phyloP scores from a whole-genome alignment of 495 filamentous ascomycete genomes.

The Penicillium goetzii region DNA sequence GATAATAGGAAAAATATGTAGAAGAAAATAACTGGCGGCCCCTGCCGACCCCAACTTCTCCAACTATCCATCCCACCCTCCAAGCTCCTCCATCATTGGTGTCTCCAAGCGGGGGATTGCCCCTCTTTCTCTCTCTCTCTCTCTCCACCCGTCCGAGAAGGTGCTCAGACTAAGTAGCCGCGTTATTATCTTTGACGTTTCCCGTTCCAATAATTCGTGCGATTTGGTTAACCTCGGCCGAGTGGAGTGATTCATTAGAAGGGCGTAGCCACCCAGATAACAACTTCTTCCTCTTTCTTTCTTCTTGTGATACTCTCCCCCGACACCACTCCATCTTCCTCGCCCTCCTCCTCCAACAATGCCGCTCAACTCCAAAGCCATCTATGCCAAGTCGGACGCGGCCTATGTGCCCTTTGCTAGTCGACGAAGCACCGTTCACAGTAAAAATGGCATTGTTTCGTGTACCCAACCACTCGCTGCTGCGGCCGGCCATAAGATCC shows the following conservation, averaged over 20 bases:
- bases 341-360: conserved; percentile 34
- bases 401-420: conserved; percentile 72
- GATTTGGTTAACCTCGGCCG: background rate
- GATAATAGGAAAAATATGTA: background rate
- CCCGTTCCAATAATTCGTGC: background rate
- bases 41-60: conserved; percentile 5
- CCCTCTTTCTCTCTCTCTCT: too few relatives aligned
- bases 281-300: background rate
- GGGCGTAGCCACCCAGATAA: background rate
- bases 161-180: background rate
- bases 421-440: conserved; percentile 89
- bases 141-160: conserved; percentile 7
- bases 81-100: too few relatives aligned
- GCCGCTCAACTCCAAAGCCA: conserved; percentile 61
- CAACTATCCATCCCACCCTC: conserved; percentile 3
- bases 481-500: conserved; percentile 80
- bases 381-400: conserved; percentile 66
- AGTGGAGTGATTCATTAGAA: background rate
- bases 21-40: background rate
- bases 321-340: background rate
- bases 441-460: conserved; percentile 87
- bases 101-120: conserved; percentile 4
- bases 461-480: conserved; percentile 91
- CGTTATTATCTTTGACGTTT: background rate
- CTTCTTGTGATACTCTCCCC: background rate